Conservation (phyloP, 805 yeast genomes). For the Saccharomycopsis sp. region DNA sequence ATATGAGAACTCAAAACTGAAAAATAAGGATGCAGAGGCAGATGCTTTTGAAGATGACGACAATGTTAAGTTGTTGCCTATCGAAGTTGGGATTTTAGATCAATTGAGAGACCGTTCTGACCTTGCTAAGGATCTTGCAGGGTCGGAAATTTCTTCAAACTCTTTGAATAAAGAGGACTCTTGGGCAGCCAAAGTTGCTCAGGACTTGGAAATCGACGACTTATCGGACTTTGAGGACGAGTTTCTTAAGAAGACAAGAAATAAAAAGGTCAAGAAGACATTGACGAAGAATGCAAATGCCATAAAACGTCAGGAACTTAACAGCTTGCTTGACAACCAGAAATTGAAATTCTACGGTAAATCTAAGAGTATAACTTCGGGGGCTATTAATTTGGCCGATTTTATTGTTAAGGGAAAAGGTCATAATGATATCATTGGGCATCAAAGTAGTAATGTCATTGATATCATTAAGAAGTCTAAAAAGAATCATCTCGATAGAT, state of each 20-base stretch:
- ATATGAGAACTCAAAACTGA: constrained; percentile 19
- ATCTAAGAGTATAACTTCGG: constrained; percentile 40
- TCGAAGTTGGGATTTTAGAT: constrained; percentile 66
- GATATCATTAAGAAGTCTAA: constrained; percentile 41
- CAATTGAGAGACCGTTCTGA: constrained; percentile 65
- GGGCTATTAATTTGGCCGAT: constrained; percentile 71
- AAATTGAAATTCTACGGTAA: constrained; percentile 41
- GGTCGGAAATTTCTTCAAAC: constrained; percentile 53
- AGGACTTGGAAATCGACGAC: constrained; percentile 79
- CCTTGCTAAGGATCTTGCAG: constrained; percentile 71
- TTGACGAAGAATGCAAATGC: constrained; percentile 45
- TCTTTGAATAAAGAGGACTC: constrained; percentile 60
- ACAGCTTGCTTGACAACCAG: constrained; percentile 43
- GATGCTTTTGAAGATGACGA: constrained; percentile 36
- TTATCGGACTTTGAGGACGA: constrained; percentile 65
- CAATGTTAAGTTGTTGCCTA: constrained; percentile 62
- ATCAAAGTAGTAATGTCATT: constrained; percentile 59
- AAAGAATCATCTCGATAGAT: constrained; percentile 18
- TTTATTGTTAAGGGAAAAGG: constrained; percentile 61
- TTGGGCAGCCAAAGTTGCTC: constrained; percentile 89
- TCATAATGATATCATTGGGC: constrained; percentile 65
- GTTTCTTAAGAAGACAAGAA: constrained; percentile 54
- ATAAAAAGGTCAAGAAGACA: constrained; percentile 46
- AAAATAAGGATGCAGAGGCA: constrained; percentile 32
- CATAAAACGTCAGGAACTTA: constrained; percentile 45